Conservation (phyloP, 2,329 filamentous ascomycete species). For the Fusarium circinatum region DNA sequence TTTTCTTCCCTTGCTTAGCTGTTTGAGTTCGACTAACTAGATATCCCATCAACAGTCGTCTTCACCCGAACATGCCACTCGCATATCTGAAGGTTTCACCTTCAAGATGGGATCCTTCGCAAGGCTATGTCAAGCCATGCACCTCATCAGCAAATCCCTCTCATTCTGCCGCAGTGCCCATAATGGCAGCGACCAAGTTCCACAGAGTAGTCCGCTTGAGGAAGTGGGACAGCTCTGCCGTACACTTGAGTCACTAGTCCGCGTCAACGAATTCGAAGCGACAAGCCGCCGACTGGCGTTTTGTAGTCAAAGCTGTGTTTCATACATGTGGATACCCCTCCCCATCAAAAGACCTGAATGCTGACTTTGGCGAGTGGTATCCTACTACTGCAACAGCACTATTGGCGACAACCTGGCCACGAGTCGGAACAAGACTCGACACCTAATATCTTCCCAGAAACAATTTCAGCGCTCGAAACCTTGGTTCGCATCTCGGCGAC, state of each 20-base stretch:
- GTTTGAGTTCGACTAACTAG: fast-evolving
- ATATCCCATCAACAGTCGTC: background rate
- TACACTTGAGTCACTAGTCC: background rate
- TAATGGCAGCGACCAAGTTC: fast-evolving
- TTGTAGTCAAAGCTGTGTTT: background rate
- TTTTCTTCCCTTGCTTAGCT: background rate
- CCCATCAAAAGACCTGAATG: too few relatives aligned
- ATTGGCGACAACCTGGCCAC: background rate
- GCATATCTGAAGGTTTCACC: background rate
- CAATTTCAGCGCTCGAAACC: background rate
- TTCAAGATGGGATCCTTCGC: background rate
- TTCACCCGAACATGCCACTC: background rate
- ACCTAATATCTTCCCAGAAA: background rate
- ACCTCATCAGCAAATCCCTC: background rate
- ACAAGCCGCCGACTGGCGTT: background rate
- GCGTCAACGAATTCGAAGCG: background rate
- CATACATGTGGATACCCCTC: background rate
- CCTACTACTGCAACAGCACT: background rate
- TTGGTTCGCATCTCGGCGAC: background rate
- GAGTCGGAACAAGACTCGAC: background rate
- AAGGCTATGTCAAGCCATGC: background rate
- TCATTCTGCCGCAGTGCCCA: background rate
- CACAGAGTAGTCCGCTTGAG: background rate
- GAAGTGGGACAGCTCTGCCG: background rate
- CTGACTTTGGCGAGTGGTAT: background rate